Base-by-base conservation (phyloP, 2,329 filamentous ascomycete genomes). In the Exserohilum rostratum region DNA sequence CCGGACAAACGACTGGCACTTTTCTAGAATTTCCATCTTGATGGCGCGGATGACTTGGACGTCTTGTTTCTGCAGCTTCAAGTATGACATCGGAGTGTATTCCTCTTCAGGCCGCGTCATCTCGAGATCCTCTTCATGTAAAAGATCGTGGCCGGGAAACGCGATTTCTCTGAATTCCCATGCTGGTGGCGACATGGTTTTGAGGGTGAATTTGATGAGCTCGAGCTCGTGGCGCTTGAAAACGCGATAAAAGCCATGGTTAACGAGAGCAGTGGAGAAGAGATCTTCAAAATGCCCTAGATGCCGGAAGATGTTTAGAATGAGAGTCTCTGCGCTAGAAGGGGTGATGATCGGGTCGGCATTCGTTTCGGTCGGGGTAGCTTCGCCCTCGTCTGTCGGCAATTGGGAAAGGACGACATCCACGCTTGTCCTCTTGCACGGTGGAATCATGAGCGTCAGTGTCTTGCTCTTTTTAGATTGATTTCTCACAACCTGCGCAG, bases 91-190 rank as follows among this genome's bases (percentile, higher is more conserved):
- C 1, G 84, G 78, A 0, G 81, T 83, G 59, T 86, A 85, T 46
- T 83, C 82, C 1, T 80, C 79, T 15, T 78, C 74, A 5, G 78
- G 80, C 4, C 75, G 72, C 35, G 79, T 79, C 25, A 77, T 78
- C 27, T 82, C 72, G 6, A 71, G 61, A 38, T 76, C 71, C 27
- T 75, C 77, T 27, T 77, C 66, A 6, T 77, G 71, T 13, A 70
- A 61, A 29, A 79, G 73, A 35, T 75, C 76, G 48, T 77, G 75
- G 62, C 79, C 80, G 1, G 83, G 82, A 30, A 81, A 80, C 43
- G 80, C 81, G 70, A 85, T 82, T 61, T 87, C 83, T 12, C 83
- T 80, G 44, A 84, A 74, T 61, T 87, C 85, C 83, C 83, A 87
- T 0, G 83, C 84, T 1, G 85, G 78, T 5, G 83, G 78, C 2